Evolutionary conservation across 2,329 filamentous ascomycete genomes (phyloP).

Genomic region (Macrophomina tecta): DNA sequence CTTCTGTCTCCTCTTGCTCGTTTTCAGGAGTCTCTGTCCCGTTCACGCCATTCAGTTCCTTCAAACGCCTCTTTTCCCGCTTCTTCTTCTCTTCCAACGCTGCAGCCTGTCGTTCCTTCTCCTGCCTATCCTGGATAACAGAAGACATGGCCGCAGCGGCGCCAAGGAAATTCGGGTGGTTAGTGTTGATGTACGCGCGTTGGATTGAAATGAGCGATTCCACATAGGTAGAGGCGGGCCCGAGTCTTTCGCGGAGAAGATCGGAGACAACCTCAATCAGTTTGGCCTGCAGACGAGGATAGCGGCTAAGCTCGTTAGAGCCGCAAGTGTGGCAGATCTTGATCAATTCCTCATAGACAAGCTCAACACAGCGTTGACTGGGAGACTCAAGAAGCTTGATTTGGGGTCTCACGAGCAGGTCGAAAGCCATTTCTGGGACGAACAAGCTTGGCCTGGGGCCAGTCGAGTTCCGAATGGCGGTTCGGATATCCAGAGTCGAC

Average conservation of each 20-base stretch:
- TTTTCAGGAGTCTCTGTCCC: constrained; percentile 72
- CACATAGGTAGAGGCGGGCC: constrained; percentile 87
- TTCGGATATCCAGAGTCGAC: constrained; percentile 91
- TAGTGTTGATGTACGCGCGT: constrained; percentile 98
- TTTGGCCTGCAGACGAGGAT: constrained; percentile 91
- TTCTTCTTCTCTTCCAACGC: constrained; percentile 80
- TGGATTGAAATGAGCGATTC: constrained; percentile 98
- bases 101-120: constrained; percentile 79
- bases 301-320: constrained; percentile 89
- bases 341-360: constrained; percentile 98
- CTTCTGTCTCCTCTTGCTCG: constrained; percentile 57
- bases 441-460: constrained; percentile 94
- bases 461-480: constrained; percentile 96
- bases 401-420: constrained; percentile 95
- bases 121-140: constrained; percentile 92
- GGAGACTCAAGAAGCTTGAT: constrained; percentile 96
- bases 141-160: constrained; percentile 97
- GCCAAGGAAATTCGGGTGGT: constrained; percentile 97
- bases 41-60: constrained; percentile 80
- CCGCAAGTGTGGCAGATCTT: constrained; percentile 99
- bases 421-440: constrained; percentile 96
- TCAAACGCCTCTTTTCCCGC: constrained; percentile 80
- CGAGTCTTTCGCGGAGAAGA: constrained; percentile 87
- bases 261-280: constrained; percentile 98
- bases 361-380: constrained; percentile 93